phyloP scores from a whole-genome alignment of 768 basidiomycete species.

The Tricholomella constricta region DNA sequence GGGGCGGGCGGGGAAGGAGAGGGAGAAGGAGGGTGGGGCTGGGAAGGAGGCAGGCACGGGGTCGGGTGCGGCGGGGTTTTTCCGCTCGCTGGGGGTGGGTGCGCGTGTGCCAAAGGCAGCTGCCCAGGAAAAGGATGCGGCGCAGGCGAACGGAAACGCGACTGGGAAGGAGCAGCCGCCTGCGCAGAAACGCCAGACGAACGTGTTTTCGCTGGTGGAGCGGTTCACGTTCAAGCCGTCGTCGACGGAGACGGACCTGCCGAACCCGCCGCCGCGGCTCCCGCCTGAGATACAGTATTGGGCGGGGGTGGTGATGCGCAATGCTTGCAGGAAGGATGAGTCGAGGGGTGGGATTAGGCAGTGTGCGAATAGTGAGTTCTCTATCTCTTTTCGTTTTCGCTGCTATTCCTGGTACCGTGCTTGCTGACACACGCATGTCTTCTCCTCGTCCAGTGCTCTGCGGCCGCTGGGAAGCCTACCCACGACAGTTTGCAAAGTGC shows the following conservation, averaged over 20 bases:
- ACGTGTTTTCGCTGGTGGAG: conserved; percentile 96
- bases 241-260: conserved; percentile 72
- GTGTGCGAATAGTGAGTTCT: conserved; percentile 88
- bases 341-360: conserved; percentile 90
- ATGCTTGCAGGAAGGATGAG: conserved; percentile 98
- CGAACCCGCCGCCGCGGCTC: conserved; percentile 67
- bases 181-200: conserved; percentile 59
- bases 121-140: conserved; percentile 37
- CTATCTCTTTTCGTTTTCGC: neutral
- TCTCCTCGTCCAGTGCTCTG: conserved; percentile 69
- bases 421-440: conserved; percentile 4
- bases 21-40: neutral
- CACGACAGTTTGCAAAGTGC: conserved; percentile 97
- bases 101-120: conserved; percentile 6
- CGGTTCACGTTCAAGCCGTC: conserved; percentile 95
- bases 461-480: conserved; percentile 90
- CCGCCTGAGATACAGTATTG: conserved; percentile 96
- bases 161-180: conserved; percentile 1
- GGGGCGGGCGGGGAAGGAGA: conserved; percentile 4
- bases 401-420: neutral
- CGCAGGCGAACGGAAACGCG: neutral
- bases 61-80: conserved; percentile 4
- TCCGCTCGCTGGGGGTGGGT: conserved; percentile 28
- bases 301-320: conserved; percentile 99
- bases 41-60: neutral